phyloP scores from a whole-genome alignment of 1,284 basidiomycete species.

The Sporisorium iseilematis-ciliati region DNA sequence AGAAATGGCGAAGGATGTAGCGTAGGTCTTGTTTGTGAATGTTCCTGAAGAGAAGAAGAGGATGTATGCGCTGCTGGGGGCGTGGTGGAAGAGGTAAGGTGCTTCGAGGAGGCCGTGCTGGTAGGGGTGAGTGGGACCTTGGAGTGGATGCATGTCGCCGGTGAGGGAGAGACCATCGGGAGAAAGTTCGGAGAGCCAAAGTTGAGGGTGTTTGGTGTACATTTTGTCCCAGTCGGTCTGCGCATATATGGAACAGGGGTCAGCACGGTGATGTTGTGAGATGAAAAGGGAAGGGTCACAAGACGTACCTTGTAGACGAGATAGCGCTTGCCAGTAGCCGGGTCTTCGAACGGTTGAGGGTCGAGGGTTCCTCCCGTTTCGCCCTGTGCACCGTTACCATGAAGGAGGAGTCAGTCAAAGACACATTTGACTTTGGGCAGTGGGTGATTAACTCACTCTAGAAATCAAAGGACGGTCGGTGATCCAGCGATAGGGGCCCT shows the following conservation, averaged over 20 bases:
- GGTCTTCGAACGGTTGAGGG: conserved; percentile 60
- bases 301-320: conserved; percentile 48
- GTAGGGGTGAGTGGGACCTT: conserved; percentile 41
- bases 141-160: conserved; percentile 50
- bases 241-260: too few relatives aligned
- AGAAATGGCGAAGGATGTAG: conserved; percentile 55
- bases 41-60: conserved; percentile 61
- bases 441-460: too few relatives aligned
- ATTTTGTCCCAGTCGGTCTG: conserved; percentile 42
- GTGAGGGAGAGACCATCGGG: conserved; percentile 54
- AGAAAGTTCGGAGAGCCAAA: conserved; percentile 59
- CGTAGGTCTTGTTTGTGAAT: conserved; percentile 54
- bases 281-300: too few relatives aligned
- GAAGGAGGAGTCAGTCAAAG: too few relatives aligned
- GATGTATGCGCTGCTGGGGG: conserved; percentile 45
- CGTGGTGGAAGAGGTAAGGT: conserved; percentile 55
- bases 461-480: conserved; percentile 49
- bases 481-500: conserved; percentile 55
- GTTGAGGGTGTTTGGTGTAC: conserved; percentile 53
- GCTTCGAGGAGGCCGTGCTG: conserved; percentile 56
- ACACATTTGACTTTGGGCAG: too few relatives aligned
- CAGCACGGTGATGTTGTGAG: too few relatives aligned
- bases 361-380: conserved; percentile 54
- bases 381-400: conserved; percentile 13
- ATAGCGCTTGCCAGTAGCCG: conserved; percentile 43